Percentiles rank a stretch among this genome's conserved stretches.
These are phyloP conservation scores for Hericium coralloides DNA, from an alignment of 768 basidiomycete genomes.

Conservation along the genomic window DNA sequence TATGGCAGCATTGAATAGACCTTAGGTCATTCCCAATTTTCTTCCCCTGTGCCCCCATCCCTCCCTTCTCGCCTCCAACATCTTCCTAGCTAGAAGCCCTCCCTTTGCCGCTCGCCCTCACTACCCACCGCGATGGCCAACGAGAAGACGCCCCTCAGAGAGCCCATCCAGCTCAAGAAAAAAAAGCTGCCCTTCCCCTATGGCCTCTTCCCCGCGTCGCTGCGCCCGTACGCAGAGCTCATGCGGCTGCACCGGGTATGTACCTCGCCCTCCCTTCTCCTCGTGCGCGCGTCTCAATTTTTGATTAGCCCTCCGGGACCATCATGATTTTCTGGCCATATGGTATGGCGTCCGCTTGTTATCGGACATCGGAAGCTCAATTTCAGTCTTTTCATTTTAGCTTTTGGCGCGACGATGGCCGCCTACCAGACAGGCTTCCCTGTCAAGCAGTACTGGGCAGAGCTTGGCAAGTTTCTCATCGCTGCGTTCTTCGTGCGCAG, in stretches of 20 bases:
- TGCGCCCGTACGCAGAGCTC: not conserved
- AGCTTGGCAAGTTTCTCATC: not conserved
- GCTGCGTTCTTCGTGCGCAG: not conserved
- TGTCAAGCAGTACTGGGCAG: not conserved
- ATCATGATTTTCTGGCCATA: slow-evolving; percentile 3
- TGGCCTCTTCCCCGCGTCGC: not conserved
- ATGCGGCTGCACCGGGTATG: not conserved
- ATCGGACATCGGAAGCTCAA: not conserved
- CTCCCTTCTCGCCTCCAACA: not conserved
- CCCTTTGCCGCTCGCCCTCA: not conserved
- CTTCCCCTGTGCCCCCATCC: not conserved
- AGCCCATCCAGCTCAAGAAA: not conserved
- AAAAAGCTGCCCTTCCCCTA: not conserved
- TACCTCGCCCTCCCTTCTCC: not conserved
- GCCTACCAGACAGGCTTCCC: not conserved
- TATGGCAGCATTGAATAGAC: too few species aligned
- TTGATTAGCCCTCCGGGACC: not conserved
- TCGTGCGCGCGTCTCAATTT: not conserved
- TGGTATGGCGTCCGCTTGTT: not conserved
- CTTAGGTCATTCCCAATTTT: not conserved
- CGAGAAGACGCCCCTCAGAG: not conserved
- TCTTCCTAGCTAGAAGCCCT: too few species aligned
- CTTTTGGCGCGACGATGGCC: not conserved
- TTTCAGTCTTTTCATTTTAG: not conserved
- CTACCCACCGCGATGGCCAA: not conserved